Conservation (phyloP, 2,329 filamentous ascomycete genomes). For the Didymella pinodella region DNA sequence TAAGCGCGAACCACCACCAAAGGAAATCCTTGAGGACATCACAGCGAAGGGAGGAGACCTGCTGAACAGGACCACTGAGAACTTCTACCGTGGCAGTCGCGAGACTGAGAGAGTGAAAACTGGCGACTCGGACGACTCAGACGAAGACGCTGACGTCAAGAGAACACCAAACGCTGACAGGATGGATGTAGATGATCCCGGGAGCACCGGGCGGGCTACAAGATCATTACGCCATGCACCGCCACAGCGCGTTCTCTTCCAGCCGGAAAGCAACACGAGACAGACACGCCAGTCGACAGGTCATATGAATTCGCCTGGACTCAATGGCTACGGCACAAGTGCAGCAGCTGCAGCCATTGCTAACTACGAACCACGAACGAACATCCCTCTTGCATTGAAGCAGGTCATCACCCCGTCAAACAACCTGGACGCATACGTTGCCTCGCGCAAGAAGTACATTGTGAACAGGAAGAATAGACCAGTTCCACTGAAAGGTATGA, state of each 20-base stretch:
- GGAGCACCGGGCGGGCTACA: constrained; percentile 52
- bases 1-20: constrained; percentile 81
- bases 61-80: constrained; percentile 80
- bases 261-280: constrained; percentile 76
- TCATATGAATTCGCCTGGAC: constrained; percentile 54
- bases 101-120: constrained; percentile 59
- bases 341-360: constrained; percentile 66
- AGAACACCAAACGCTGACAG: constrained; percentile 62
- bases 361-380: constrained; percentile 72
- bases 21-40: constrained; percentile 82
- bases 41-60: constrained; percentile 83
- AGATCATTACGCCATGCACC: constrained; percentile 77
- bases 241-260: constrained; percentile 82
- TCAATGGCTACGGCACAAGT: constrained; percentile 51
- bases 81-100: constrained; percentile 65
- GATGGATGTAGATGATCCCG: constrained; percentile 60
- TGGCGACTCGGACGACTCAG: constrained; percentile 59
- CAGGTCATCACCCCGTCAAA: constrained; percentile 78
- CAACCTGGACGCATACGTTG: constrained; percentile 72
- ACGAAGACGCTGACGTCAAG: constrained; percentile 52
- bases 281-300: constrained; percentile 64
- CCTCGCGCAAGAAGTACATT: constrained; percentile 62
- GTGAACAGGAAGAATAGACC: constrained; percentile 54
- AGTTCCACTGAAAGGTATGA: constrained; percentile 59
- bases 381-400: constrained; percentile 71